Conservation (phyloP, 495 filamentous ascomycete species). For the Podospora didyma region DNA sequence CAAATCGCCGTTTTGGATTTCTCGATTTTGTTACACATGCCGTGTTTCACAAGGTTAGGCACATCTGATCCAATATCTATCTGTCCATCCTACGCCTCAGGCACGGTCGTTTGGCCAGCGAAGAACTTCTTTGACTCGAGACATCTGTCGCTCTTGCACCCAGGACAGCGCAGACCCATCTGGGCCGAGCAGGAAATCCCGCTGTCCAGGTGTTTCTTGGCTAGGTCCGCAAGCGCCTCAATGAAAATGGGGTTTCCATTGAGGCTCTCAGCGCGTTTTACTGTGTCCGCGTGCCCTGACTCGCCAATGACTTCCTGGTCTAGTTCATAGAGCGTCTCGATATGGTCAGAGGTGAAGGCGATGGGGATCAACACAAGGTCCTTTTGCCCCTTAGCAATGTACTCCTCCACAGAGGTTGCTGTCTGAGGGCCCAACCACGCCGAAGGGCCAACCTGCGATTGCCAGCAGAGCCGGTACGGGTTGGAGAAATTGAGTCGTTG, state of each 20-base stretch:
- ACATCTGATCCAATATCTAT: background rate
- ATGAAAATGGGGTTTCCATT: constrained; percentile 94
- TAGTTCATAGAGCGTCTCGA: constrained; percentile 94
- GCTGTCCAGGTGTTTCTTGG: constrained; percentile 69
- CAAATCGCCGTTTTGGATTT: background rate
- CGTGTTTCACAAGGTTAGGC: too few species aligned
- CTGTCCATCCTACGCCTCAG: background rate
- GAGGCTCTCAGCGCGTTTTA: constrained; percentile 89
- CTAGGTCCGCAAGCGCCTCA: constrained; percentile 81
- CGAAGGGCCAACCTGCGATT: constrained; percentile 93
- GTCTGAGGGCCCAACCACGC: constrained; percentile 98
- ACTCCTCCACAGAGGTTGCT: constrained; percentile 76
- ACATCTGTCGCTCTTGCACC: constrained; percentile 88
- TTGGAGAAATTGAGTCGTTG: constrained; percentile 79
- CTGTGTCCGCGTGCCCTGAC: constrained; percentile 67
- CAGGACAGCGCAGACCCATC: constrained; percentile 90
- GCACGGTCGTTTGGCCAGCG: constrained; percentile 43
- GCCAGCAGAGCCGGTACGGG: constrained; percentile 92
- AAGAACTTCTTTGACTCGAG: constrained; percentile 91
- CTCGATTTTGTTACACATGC: background rate
- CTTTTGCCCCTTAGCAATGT: constrained; percentile 85
- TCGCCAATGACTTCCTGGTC: constrained; percentile 95
- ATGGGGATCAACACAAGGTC: constrained; percentile 92
- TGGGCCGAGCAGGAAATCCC: constrained; percentile 66
- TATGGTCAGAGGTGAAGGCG: constrained; percentile 97